Evolutionary conservation across 768 basidiomycete genomes (phyloP), one percentile per base, ranked within the genome.

Genomic region (Leucosporidium yakuticum): DNA sequence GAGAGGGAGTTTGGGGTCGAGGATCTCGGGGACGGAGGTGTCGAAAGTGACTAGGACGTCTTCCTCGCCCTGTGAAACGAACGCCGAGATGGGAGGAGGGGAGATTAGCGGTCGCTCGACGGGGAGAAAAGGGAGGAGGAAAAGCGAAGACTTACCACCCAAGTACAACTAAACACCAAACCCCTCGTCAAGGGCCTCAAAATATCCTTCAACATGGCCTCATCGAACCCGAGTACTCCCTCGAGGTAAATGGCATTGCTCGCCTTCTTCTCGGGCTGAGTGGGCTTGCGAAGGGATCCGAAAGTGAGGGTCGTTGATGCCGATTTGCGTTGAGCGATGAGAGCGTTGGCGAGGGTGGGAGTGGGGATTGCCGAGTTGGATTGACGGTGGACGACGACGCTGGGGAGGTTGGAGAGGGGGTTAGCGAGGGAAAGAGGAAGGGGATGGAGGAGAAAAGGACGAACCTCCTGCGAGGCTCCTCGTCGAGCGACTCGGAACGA

Each of bases 401-500:
- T 69, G 11, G 11, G n/a, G 56, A 21, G 8, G 14, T 8, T 8
- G 39, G 17, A 8, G 20, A 11, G 3, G 19, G 8, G 31, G n/a
- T 57, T 2, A 57, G 56, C 23, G 23, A 8, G 32, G 55, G 17
- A 12, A 12, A 27, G n/a, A 25, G 12, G 19, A 19, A 54, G 29
- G 17, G 31, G 4, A 36, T 2, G 4, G 31, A 2, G 15, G 25
- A 7, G 55, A 34, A 25, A 56, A 15, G 20, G 23, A 58, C 57
- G 9, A 20, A 58, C 57, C 57, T 60, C 7, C 90, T 82, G 75
- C 89, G 84, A 0, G 95, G 95, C 74, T 96, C 95, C 74, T 89
- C 88, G 77, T 97, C 95, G 25, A 99, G 85, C 81, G 92, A 85
- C 73, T 89, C 85, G 0, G 88, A 86, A 68, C 90, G 88, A 77